Base-by-base conservation (phyloP, 371 early-diverging fungal species). In the Lichtheimia ornata region DNA sequence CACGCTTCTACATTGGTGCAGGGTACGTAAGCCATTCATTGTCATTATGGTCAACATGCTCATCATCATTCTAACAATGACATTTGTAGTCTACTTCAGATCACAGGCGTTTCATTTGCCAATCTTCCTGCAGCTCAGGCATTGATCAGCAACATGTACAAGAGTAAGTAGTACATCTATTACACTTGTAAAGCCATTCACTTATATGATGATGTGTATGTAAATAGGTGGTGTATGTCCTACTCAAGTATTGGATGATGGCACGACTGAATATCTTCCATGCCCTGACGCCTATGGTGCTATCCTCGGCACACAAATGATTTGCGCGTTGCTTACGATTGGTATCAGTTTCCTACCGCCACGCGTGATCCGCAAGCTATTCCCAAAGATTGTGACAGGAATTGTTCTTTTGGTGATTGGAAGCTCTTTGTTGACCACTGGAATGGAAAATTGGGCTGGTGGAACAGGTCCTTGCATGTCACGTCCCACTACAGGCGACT, bases 221-320 rank as follows among this genome's bases (percentile, higher is more conserved):
- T 25, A 12, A 30, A 27, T 62, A 50, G 67, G 53, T 24, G 84
- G 84, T 2, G 53, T 68, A 5, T 84, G 84, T 24, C 84, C 84
- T 30, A 74, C 72, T 45, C 70, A 72, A 51, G 11, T 72, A 3
- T 54, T 67, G 5, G 44, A 67, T 5, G 81, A 81, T 56, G 84
- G 84, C 28, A 67, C 77, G 11, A 64, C 57, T 14, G 65, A 51
- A 11, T 70, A 83, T 27, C 58, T 77, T 5, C 79, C 84, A 18
- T 84, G 84, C 30, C 84, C 84, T 12, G 66, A 78, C 49, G 84
- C 79, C 1, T 84, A 72, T 73, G 84, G 84, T 15, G 80, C 84
- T n/a, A 67, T 84, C 45, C 62, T 84, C 9, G 84, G 84, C n/a
- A 84, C 84, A 1, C 77, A 70, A 18, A 75, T 82, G 74, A 30